Conservation (phyloP, 2,329 filamentous ascomycete genomes). For the Penicillium psychrosexuale region DNA sequence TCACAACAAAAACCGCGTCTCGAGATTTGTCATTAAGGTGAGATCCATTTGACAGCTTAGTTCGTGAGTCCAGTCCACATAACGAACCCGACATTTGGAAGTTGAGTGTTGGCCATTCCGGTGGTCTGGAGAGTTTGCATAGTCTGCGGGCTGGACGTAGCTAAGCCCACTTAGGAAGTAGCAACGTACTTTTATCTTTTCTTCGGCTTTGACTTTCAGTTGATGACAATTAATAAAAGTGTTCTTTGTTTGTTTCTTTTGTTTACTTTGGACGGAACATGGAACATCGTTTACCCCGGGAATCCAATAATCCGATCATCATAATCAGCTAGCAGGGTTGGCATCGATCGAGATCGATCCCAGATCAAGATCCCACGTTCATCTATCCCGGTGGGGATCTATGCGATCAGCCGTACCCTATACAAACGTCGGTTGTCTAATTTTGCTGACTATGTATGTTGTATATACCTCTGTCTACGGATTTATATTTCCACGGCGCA, state of each 20-base stretch:
- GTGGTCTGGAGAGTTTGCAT: not conserved
- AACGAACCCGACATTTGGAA: too few species aligned
- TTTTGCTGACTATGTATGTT: too few species aligned
- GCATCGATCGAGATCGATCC: constrained; percentile 12
- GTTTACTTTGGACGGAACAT: not conserved
- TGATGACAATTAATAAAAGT: too few species aligned
- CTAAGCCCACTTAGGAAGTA: not conserved
- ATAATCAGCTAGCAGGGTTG: constrained; percentile 15
- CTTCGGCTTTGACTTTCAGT: too few species aligned
- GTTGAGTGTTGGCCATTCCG: not conserved
- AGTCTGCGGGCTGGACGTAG: not conserved
- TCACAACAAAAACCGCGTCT: constrained; percentile 3
- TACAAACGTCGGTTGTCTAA: not conserved
- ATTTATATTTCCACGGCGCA: too few species aligned
- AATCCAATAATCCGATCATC: not conserved
- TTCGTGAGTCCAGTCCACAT: not conserved
- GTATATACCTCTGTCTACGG: too few species aligned
- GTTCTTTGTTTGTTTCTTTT: not conserved
- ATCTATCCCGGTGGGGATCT: constrained; percentile 17
- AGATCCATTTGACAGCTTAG: not conserved
- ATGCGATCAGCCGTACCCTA: not conserved
- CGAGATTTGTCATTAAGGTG: constrained; percentile 20
- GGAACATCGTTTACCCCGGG: not conserved
- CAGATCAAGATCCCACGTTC: constrained; percentile 7
- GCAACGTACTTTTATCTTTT: not conserved